phyloP scores from a whole-genome alignment of 2,329 filamentous ascomycete species.

The Herpotrichia juniperi region DNA sequence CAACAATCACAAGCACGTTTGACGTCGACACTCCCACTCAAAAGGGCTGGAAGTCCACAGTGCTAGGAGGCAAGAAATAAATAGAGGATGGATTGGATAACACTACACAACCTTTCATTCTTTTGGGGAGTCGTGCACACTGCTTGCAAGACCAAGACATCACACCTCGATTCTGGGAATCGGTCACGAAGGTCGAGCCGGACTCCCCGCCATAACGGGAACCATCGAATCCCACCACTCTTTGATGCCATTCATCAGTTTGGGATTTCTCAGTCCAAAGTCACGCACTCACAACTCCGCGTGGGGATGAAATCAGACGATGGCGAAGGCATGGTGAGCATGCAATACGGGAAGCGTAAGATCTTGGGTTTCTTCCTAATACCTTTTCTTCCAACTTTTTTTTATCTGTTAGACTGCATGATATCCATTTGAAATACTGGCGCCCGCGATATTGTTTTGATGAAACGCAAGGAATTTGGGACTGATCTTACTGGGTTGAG shows the following conservation, averaged over 20 bases:
- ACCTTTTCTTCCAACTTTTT: background rate
- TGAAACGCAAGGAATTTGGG: background rate
- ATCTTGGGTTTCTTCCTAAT: background rate
- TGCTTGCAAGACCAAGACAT: background rate
- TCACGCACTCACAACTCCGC: background rate
- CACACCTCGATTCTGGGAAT: slow-evolving; percentile 6
- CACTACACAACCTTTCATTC: background rate
- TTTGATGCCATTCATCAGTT: background rate
- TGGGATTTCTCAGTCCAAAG: background rate
- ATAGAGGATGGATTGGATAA: background rate
- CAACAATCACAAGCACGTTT: slow-evolving; percentile 43
- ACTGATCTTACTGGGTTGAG: background rate
- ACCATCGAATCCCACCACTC: background rate
- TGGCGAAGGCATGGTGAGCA: background rate
- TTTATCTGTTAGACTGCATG: slow-evolving; percentile 2
- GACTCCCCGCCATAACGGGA: background rate
- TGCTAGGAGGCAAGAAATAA: slow-evolving; percentile 13
- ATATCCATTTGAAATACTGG: slow-evolving; percentile 5
- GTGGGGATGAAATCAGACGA: background rate
- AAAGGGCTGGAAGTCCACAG: slow-evolving; percentile 20
- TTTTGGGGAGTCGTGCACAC: background rate
- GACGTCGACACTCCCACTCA: slow-evolving; percentile 31
- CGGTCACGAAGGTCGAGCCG: background rate
- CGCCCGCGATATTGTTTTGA: background rate
- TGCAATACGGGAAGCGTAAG: background rate